Percentiles rank a stretch among this genome's conserved stretches.
These are phyloP conservation scores for Tylopilus subfusipes DNA, from an alignment of 768 basidiomycete genomes.

Conservation along the genomic window DNA sequence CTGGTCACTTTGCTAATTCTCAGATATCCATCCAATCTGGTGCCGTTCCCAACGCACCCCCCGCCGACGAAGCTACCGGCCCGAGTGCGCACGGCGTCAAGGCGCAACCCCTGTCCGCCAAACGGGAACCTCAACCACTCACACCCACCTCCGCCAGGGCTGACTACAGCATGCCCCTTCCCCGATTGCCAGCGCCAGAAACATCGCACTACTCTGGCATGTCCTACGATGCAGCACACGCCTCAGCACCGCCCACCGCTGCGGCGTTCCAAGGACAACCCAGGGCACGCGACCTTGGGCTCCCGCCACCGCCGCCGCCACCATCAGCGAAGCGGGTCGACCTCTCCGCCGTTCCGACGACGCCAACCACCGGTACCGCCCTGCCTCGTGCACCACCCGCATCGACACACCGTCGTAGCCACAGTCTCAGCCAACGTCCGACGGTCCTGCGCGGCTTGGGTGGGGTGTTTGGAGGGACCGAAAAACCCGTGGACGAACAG, in stretches of 20 bases:
- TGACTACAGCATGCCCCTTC: slow-evolving; percentile 81
- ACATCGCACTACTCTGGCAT: slow-evolving; percentile 77
- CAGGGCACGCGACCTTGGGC: slow-evolving; percentile 62
- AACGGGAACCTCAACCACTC: slow-evolving; percentile 29
- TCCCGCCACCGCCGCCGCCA: slow-evolving; percentile 35
- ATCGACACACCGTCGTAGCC: slow-evolving; percentile 76
- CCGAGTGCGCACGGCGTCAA: slow-evolving; percentile 23
- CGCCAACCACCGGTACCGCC: slow-evolving; percentile 29
- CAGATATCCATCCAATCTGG: slow-evolving; percentile 60
- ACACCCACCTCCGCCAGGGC: slow-evolving; percentile 41
- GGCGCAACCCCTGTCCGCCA: slow-evolving; percentile 30
- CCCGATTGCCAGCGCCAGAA: slow-evolving; percentile 76
- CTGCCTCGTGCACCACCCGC: slow-evolving; percentile 71
- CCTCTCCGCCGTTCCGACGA: slow-evolving; percentile 16
- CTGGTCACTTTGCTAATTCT: slow-evolving; percentile 90
- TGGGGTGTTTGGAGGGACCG: slow-evolving; percentile 51
- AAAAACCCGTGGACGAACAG: slow-evolving; percentile 41
- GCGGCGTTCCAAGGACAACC: slow-evolving; percentile 58
- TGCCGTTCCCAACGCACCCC: slow-evolving; percentile 14
- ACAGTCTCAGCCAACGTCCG: slow-evolving; percentile 79
- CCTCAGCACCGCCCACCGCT: slow-evolving; percentile 54
- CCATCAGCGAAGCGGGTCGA: slow-evolving; percentile 31
- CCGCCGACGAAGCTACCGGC: slow-evolving; percentile 19
- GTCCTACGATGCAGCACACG: slow-evolving; percentile 63
- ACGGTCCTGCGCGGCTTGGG: slow-evolving; percentile 50